Base-by-base conservation (phyloP, 768 basidiomycete species). In the Mrakia gelida region DNA sequence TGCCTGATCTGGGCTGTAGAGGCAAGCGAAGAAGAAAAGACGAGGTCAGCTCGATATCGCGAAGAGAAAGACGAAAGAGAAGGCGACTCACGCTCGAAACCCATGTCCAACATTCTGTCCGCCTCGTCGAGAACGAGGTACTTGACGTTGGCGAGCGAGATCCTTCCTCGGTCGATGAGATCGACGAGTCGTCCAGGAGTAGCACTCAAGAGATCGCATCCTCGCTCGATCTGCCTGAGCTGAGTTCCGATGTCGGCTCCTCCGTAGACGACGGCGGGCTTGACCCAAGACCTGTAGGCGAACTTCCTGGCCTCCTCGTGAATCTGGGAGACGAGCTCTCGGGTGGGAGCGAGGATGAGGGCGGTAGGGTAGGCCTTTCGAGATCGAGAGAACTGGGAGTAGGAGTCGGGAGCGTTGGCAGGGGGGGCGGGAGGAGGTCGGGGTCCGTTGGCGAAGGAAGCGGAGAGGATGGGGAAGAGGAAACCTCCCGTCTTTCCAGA, bases 31-130 rank as follows among this genome's bases (percentile, higher is more conserved):
- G 28, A 30, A 21, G 21, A 6, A 2, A 41, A 15, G 21, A 49
- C n/a, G 30, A 21, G 11, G 61, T 74, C 26, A 74, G 73, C 56
- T 49, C 52, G n/a, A 54, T 1, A 54, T 23, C 43, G 5, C 34
- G 43, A 34, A 26, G 54, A 30, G 7, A 62, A 32, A 10, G 62
- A 34, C 41, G 10, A 68, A 38, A 68, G n/a, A 15, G 43, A 32
- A n/a, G 11, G 15, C 11, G 1, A 45, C 75, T 65, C 32, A 75
- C 75, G 97, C 86, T 99, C 97, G 88, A 99, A 99, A 91, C 97
- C 97, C 97, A 99, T 99, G 87, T 99, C 97, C 83, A 99, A 89
- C 97, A 99, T 99, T 83, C 97, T 92, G 88, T 99, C 97, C 79
- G 97, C 97, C 87, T 99, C 97, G 82, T 99, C 97, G 75, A 99